Evolutionary conservation across 768 basidiomycete genomes (phyloP), one percentile per base, ranked within the genome.

Genomic region (Lentinus tigrinus): DNA sequence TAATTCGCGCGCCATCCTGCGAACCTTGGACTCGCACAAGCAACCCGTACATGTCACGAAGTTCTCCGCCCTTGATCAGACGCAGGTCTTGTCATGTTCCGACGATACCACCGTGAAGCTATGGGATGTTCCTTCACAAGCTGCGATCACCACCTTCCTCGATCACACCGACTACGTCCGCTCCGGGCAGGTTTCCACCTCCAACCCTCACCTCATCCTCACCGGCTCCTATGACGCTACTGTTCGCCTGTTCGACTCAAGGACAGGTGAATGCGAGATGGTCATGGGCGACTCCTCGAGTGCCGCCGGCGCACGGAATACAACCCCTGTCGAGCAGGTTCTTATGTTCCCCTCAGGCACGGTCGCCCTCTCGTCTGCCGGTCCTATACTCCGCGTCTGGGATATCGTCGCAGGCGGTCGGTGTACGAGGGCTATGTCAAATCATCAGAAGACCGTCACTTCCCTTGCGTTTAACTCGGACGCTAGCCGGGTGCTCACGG

Each of bases 391-490:
- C 51, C 85, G 94, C 21, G 86, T 93, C 4, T 99, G 97, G 95
- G 97, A 99, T 73, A 75, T 99, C 50, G 87, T 95, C 19, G 90
- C 91, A 0, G 93, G 93, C 13, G 93, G 92, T 14, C 85, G 88
- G 43, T 98, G 96, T 73, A 81, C 90, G 3, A 84, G 91, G 47
- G 96, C 97, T 10, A 70, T 98, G 61, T 96, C 94, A 36, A 98
- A 98, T 75, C 97, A 99, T 70, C 96, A 98, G 74, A 99, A 99
- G 76, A 95, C 97, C 3, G 84, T 99, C 55, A 98, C 96, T 0
- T 83, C 93, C 16, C 79, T 97, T 42, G 77, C 93, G 1, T 93
- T 95, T 72, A 88, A 93, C 69, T 68, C 88, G 28, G 81, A 78
- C 49, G 85, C 89, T 26, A 83, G 85, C 63, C 83, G 95, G 37